Conservation (phyloP, 202 grass and related monocot genomes). For the Hordeum pubiflorum region DNA sequence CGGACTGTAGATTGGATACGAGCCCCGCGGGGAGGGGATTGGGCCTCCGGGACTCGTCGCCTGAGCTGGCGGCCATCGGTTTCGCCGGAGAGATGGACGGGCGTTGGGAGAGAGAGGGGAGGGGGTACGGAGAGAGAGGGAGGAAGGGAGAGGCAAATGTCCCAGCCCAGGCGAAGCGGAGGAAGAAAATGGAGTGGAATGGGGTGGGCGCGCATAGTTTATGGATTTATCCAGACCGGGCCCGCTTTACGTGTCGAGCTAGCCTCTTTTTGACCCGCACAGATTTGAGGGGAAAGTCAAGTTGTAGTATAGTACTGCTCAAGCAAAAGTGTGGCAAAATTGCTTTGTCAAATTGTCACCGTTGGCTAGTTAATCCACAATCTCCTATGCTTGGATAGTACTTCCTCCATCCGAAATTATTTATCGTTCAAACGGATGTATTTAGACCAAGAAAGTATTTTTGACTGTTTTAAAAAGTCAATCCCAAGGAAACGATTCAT, state of each 20-base stretch:
- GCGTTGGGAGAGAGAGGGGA: background rate
- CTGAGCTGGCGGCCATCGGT: conserved; percentile 33
- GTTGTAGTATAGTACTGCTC: background rate
- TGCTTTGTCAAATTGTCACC: background rate
- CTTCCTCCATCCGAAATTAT: background rate
- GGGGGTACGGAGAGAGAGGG: background rate
- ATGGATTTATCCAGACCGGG: conserved; percentile 38
- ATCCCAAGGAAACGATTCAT: too few relatives aligned
- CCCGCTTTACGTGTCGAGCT: conserved; percentile 25
- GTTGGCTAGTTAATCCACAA: background rate
- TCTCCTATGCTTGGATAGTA: too few relatives aligned
- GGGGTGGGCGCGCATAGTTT: conserved; percentile 32
- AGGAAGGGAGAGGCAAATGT: background rate
- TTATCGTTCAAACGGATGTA: too few relatives aligned
- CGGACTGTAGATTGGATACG: conserved; percentile 68
- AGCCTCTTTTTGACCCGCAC: conserved; percentile 14
- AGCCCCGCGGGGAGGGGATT: conserved; percentile 51
- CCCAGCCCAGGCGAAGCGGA: background rate
- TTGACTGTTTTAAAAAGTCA: too few relatives aligned
- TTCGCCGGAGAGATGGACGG: conserved; percentile 4
- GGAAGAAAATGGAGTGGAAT: conserved; percentile 21
- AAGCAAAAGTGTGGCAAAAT: background rate
- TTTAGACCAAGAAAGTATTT: too few relatives aligned
- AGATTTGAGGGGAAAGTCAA: conserved; percentile 16
- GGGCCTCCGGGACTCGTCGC: conserved; percentile 24